These are phyloP conservation scores for Fusarium nodosum DNA, from an alignment of 2,329 filamentous ascomycete genomes.

Conservation along the genomic window DNA sequence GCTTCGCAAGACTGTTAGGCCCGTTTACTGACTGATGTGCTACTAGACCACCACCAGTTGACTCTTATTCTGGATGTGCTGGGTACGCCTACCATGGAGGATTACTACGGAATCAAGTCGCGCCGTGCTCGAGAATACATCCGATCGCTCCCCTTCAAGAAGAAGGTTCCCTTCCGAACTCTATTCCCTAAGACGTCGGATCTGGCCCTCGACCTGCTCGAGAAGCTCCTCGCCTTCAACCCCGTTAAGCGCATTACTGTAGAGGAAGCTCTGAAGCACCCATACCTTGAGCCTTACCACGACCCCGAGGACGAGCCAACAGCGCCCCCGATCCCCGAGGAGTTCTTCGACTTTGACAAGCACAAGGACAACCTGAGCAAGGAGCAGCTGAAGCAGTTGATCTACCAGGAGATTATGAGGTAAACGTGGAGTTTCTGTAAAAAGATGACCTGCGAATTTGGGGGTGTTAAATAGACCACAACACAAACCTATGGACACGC, in stretches of 20 bases:
- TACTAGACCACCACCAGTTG: constrained; percentile 92
- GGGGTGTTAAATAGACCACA: constrained; percentile 44
- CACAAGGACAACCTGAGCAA: constrained; percentile 99
- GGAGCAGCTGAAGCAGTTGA: constrained; percentile 96
- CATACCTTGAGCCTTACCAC: constrained; percentile 98
- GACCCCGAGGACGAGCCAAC: constrained; percentile 99
- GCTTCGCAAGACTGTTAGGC: neutral
- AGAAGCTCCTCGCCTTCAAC: constrained; percentile 97
- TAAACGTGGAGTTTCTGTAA: constrained; percentile 50
- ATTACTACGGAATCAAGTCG: constrained; percentile 99
- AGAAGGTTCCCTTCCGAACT: constrained; percentile 98
- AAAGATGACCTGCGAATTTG: constrained; percentile 29
- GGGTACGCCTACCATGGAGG: constrained; percentile 98
- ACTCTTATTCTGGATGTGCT: constrained; percentile 97
- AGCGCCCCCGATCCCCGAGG: constrained; percentile 94
- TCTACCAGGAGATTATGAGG: constrained; percentile 95
- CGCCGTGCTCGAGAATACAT: constrained; percentile 98
- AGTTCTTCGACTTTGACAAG: constrained; percentile 99
- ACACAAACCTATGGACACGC: constrained; percentile 19
- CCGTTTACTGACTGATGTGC: constrained; percentile 18
- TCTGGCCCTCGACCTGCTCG: constrained; percentile 89
- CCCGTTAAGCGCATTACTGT: constrained; percentile 98
- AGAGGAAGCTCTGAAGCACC: constrained; percentile 96
- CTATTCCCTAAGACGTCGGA: constrained; percentile 99
- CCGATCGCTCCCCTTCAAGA: constrained; percentile 97